A percentile compares a stretch with the other conserved stretches of the same genome.
Conservation (phyloP, 2,329 filamentous ascomycete genomes). For the Pyrenophora seminiperda region DNA sequence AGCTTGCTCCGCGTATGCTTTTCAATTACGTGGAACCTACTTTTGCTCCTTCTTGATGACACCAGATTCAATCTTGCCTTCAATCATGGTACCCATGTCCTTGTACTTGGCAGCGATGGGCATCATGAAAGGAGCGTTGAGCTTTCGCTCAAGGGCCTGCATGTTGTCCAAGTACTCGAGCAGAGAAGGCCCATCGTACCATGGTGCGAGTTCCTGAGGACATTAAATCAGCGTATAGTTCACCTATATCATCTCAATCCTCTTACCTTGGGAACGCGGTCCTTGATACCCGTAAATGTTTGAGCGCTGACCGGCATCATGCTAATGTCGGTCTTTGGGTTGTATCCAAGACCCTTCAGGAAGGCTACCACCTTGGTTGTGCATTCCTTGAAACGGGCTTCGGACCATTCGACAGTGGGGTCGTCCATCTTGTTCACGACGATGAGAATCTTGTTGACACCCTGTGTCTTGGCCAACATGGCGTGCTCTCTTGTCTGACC, state of each 20-base stretch:
- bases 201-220: slow-evolving; percentile 66
- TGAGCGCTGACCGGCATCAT: slow-evolving; percentile 98
- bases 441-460: slow-evolving; percentile 94
- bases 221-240: not conserved
- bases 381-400: slow-evolving; percentile 92
- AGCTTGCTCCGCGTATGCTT: not conserved
- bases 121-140: slow-evolving; percentile 99
- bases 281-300: slow-evolving; percentile 83
- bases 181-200: slow-evolving; percentile 87
- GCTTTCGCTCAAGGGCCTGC: slow-evolving; percentile 89
- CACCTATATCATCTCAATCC: not conserved
- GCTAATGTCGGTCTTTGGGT: slow-evolving; percentile 87
- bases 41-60: slow-evolving; percentile 17
- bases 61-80: slow-evolving; percentile 92
- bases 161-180: slow-evolving; percentile 96
- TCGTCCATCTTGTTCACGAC: slow-evolving; percentile 99
- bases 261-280: slow-evolving; percentile 67
- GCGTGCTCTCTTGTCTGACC: slow-evolving; percentile 98
- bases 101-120: slow-evolving; percentile 93
- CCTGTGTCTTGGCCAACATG: slow-evolving; percentile 96
- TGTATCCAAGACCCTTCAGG: slow-evolving; percentile 91
- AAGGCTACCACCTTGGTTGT: slow-evolving; percentile 85
- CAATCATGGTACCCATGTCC: slow-evolving; percentile 96
- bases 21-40: not conserved
- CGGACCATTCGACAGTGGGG: slow-evolving; percentile 91